Evolutionary conservation across 148 eudicot genomes (phyloP), one percentile per base, ranked within the genome.

Genomic region (Spergularia marina): DNA sequence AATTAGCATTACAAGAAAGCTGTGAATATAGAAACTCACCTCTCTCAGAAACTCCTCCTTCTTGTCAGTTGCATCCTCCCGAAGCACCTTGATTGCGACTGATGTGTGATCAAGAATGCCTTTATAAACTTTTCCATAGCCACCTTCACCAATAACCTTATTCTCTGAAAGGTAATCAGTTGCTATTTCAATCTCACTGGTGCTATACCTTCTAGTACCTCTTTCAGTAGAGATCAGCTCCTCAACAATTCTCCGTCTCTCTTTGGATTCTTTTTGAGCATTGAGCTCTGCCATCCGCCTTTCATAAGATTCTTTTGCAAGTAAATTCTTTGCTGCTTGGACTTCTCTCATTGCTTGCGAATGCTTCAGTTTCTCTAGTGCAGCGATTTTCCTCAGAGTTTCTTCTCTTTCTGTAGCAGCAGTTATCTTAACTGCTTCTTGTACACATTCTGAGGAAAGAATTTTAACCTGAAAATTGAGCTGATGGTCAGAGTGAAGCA

Each of bases 51-150:
- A 93, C 79, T 89, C 90, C 52, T 86, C 85, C 81, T 84, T 89
- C 84, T 89, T 91, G 66, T 89, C 91, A 39, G 82, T 72, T 62
- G 91, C 85, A 82, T 85, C 84, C 36, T 87, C 82, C 71, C 56
- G 87, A 74, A 89, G 90, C 79, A 87, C 91, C 87, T 93, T 93
- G 52, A 93, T 82, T 56, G 96, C 98, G 44, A 91, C 98, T 5
- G 85, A 80, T 18, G 86, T 90, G 71, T 86, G 92, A 86, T 93
- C 96, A 53, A 93, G 91, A 57, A 72, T 79, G 68, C 96, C 87
- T 81, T 65, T 83, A 68, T 91, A 93, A 73, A 93, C 96, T 87
- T 86, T 91, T 53, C 89, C 93, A 74, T 89, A 93, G 6, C 88
- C 81, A 18, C 98, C 98, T 82, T 90, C 91, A 72, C 98, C 98